phyloP scores from a whole-genome alignment of 495 filamentous ascomycete species.

The Trichoderma reesei region DNA sequence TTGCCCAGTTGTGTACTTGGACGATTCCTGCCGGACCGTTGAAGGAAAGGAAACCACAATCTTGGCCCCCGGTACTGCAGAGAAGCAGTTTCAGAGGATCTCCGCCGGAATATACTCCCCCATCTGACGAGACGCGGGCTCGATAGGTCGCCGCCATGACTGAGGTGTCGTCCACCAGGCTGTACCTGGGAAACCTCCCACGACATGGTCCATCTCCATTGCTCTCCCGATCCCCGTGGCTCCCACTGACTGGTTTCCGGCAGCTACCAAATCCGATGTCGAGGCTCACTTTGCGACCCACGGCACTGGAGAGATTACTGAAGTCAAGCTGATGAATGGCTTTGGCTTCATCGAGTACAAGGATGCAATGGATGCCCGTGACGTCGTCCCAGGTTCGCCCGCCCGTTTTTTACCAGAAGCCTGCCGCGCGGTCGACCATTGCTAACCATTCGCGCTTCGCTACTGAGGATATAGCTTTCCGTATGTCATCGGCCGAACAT shows the following conservation, averaged over 20 bases:
- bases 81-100: not conserved
- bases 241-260: constrained; percentile 20
- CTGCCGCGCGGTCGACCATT: constrained; percentile 5
- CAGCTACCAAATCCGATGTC: constrained; percentile 93
- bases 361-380: constrained; percentile 90
- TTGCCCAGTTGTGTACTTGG: not conserved
- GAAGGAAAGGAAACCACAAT: not conserved
- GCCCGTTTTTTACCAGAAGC: constrained; percentile 14
- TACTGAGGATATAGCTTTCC: constrained; percentile 35
- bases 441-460: constrained; percentile 19
- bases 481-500: constrained; percentile 35
- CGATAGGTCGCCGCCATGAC: constrained; percentile 39
- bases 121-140: not conserved
- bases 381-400: constrained; percentile 86
- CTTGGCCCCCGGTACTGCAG: not conserved
- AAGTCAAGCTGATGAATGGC: constrained; percentile 99
- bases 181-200: constrained; percentile 96
- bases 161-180: constrained; percentile 83
- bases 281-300: constrained; percentile 92
- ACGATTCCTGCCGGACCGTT: not conserved
- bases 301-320: constrained; percentile 92
- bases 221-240: constrained; percentile 14
- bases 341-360: constrained; percentile 99
- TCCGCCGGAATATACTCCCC: not conserved
- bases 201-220: constrained; percentile 71